Percentiles rank a stretch among this genome's conserved stretches.
Conservation (phyloP, 83 land plant species). For the Diphasiastrum complanatum region DNA sequence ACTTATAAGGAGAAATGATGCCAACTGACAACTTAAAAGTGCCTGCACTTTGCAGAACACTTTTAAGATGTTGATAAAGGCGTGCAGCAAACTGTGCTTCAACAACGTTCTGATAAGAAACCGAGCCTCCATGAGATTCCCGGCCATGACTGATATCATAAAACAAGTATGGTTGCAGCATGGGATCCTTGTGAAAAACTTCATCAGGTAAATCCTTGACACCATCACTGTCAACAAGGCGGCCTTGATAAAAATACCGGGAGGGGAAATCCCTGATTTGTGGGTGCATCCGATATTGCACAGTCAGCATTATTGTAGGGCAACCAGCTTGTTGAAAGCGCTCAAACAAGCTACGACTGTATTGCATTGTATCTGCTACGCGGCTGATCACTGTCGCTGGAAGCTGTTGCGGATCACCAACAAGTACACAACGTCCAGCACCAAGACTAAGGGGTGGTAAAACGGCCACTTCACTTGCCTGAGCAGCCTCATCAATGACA, state of each 20-base stretch:
- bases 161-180: conserved; percentile 78
- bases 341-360: conserved; percentile 92
- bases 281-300: conserved; percentile 99
- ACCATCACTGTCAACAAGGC: conserved; percentile 91
- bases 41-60: conserved; percentile 46
- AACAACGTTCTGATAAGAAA: conserved; percentile 84
- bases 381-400: conserved; percentile 99
- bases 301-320: conserved; percentile 89
- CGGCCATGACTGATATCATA: conserved; percentile 89
- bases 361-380: conserved; percentile 84
- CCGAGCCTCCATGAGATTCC: conserved; percentile 95
- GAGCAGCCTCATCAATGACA: conserved; percentile 99
- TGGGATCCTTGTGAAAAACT: conserved; percentile 64
- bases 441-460: conserved; percentile 94
- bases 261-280: conserved; percentile 95
- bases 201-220: conserved; percentile 66
- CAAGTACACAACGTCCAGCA: conserved; percentile 95
- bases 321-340: conserved; percentile 98
- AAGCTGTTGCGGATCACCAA: conserved; percentile 98
- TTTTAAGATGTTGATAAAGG: conserved; percentile 81
- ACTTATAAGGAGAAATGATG: conserved; percentile 94
- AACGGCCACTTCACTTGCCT: conserved; percentile 92
- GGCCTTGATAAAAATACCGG: conserved; percentile 86
- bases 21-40: conserved; percentile 66
- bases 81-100: conserved; percentile 81